These are phyloP conservation scores for Aechmea fasciata DNA, from an alignment of 176 grass and related monocot species.

Conservation along the genomic window DNA sequence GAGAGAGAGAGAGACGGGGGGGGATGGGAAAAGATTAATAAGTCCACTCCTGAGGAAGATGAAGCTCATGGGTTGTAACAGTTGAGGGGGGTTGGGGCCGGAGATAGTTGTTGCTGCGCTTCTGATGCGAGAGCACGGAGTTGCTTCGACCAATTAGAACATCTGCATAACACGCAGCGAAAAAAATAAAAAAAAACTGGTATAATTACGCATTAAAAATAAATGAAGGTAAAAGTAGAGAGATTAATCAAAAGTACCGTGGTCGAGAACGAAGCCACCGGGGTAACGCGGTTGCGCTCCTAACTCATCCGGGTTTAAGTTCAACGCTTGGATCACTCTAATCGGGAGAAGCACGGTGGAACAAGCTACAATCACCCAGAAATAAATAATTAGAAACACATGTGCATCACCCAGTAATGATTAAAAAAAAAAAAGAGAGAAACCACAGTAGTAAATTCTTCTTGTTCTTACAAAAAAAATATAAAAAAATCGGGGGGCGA, in stretches of 20 bases:
- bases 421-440: too few relatives aligned
- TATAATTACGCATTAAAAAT: not conserved
- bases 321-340: conserved; percentile 24
- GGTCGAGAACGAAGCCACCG: conserved; percentile 22
- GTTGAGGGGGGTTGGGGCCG: not conserved
- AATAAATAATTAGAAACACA: not conserved
- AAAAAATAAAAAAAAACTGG: not conserved
- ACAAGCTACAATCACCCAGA: conserved; percentile 13
- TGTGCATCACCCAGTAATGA: not conserved
- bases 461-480: too few relatives aligned
- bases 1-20: not conserved
- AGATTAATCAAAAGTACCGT: not conserved
- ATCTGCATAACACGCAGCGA: conserved; percentile 1
- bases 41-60: conserved; percentile 29
- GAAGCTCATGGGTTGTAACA: not conserved
- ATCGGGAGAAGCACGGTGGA: conserved; percentile 25
- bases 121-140: not conserved
- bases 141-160: conserved; percentile 3
- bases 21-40: conserved; percentile 19
- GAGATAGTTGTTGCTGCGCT: not conserved
- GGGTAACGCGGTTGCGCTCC: conserved; percentile 7
- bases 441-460: too few relatives aligned
- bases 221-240: not conserved
- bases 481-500: too few relatives aligned
- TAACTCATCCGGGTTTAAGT: conserved; percentile 16